Conservation (phyloP, 495 filamentous ascomycete species). For the Elasticomyces elasticus region DNA sequence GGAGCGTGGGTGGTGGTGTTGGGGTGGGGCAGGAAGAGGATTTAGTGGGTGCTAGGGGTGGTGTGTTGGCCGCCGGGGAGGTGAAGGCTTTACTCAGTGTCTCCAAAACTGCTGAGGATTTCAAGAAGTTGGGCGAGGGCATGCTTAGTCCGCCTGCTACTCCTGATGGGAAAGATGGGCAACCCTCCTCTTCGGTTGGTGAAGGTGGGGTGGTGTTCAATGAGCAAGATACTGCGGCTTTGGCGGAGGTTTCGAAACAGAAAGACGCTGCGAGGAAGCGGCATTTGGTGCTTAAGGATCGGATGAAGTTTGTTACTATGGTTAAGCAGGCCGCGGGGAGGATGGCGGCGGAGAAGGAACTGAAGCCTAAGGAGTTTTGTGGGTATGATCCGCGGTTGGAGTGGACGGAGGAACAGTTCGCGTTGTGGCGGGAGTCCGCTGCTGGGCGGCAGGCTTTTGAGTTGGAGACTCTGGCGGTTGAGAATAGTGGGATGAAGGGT, state of each 20-base stretch:
- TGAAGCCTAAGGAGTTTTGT: constrained; percentile 49
- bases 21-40: too few species aligned
- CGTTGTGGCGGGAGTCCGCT: constrained; percentile 26
- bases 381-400: constrained; percentile 53
- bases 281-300: constrained; percentile 31
- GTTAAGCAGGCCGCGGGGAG: constrained; percentile 26
- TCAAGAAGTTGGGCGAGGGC: constrained; percentile 48
- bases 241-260: constrained; percentile 22
- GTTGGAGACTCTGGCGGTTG: constrained; percentile 15
- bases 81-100: constrained; percentile 45
- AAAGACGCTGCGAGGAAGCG: constrained; percentile 24
- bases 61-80: constrained; percentile 47
- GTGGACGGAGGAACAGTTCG: constrained; percentile 54
- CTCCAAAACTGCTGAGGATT: constrained; percentile 41
- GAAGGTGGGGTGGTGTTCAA: constrained; percentile 15
- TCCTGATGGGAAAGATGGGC: constrained; percentile 10
- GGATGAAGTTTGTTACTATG: constrained; percentile 32
- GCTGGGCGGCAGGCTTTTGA: constrained; percentile 26
- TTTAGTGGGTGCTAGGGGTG: constrained; percentile 46
- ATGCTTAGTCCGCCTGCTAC: constrained; percentile 35
- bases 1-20: constrained; percentile 23
- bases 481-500: background rate
- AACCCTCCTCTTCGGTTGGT: background rate
- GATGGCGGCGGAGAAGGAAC: constrained; percentile 26
- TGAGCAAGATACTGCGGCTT: constrained; percentile 19